Base-by-base conservation (phyloP, 257 asterid genomes). In the Nicotiana tomentosiformis region DNA sequence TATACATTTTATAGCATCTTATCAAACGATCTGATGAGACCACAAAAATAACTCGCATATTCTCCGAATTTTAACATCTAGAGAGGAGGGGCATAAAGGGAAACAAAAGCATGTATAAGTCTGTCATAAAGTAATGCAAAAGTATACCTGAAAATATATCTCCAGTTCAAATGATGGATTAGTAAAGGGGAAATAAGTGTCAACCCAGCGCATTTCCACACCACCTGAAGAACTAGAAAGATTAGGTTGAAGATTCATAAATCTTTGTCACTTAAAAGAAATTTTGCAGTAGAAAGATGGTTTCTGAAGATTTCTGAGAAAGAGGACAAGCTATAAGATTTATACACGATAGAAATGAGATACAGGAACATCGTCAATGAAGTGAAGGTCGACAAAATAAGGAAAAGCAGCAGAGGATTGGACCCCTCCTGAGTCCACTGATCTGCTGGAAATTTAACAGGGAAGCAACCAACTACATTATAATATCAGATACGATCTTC, bases 201-300 rank as follows among this genome's bases (percentile, higher is more conserved):
- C 99, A 74, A 96, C 86, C 99, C 99, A 96, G 57, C 97, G 97
- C 99, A 96, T 94, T 82, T 96, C 98, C 82, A 93, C 98, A 35
- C 91, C 90, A 86, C 99, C 98, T 96, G 92, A 83, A 83, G 68
- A 69, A 32, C 33, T 86, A 72, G 65, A 69, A 85, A 79, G 33
- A 74, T 82, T 65, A 85, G n/a, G 51, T 20, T 57, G 67, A 77
- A 29, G 82, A 20, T 18, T 80, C 55, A 49, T 65, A 55, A 67
- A 76, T 76, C 80, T 76, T 23, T 8, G 61, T 49, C 46, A 51
- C 46, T 4, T 46, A 29, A 76, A 51, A 12, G 29, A 51, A 49
- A 76, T 15, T 2, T 26, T 26, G 29, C 7, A 76, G 64, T 76
- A 51, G 64, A 76, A 76, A 51, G 64, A 76, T 49, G 29, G 39